A percentile compares a stretch with the other conserved stretches of the same genome.
phyloP scores from a whole-genome alignment of 495 filamentous ascomycete species.

The Thermothielavioides terrestris region DNA sequence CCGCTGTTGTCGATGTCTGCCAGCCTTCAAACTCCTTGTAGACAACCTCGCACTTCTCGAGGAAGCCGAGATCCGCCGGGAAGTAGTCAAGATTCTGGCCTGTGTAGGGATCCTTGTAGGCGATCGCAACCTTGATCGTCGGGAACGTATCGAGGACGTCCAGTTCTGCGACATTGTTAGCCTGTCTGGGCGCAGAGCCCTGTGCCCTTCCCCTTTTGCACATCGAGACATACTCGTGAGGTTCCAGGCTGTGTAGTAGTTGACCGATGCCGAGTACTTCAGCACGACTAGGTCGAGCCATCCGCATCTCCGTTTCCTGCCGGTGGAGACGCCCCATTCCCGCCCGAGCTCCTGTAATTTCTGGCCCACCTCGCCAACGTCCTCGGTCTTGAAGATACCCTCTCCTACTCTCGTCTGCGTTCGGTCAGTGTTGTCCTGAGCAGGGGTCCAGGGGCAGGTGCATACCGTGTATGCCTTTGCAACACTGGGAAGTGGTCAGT shows the following conservation, averaged over 20 bases:
- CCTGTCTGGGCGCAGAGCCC: too few relatives aligned
- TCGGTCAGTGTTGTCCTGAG: not conserved
- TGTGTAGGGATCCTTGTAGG: slow-evolving; percentile 51
- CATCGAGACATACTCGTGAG: slow-evolving; percentile 54
- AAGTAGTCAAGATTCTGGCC: slow-evolving; percentile 29
- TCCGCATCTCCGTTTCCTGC: slow-evolving; percentile 73
- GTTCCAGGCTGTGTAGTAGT: slow-evolving; percentile 72
- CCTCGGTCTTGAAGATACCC: slow-evolving; percentile 81
- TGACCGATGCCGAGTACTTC: slow-evolving; percentile 62
- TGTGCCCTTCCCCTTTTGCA: too few relatives aligned
- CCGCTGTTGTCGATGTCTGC: slow-evolving; percentile 54
- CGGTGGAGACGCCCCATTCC: slow-evolving; percentile 71
- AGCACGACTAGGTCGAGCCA: slow-evolving; percentile 88
- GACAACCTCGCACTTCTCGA: slow-evolving; percentile 43
- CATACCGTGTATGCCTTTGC: slow-evolving; percentile 58
- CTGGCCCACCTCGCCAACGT: slow-evolving; percentile 46
- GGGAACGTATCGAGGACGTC: slow-evolving; percentile 79
- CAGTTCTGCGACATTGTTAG: slow-evolving; percentile 45
- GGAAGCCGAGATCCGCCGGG: slow-evolving; percentile 29
- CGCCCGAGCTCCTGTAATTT: slow-evolving; percentile 41
- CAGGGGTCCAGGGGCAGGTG: not conserved
- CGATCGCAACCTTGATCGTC: slow-evolving; percentile 68
- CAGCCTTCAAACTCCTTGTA: slow-evolving; percentile 76
- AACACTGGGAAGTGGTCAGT: slow-evolving; percentile 43
- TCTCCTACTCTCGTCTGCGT: slow-evolving; percentile 56